Evolutionary conservation across 1,284 basidiomycete species (phyloP).

Genomic region (Taiwanofungus camphoratus): DNA sequence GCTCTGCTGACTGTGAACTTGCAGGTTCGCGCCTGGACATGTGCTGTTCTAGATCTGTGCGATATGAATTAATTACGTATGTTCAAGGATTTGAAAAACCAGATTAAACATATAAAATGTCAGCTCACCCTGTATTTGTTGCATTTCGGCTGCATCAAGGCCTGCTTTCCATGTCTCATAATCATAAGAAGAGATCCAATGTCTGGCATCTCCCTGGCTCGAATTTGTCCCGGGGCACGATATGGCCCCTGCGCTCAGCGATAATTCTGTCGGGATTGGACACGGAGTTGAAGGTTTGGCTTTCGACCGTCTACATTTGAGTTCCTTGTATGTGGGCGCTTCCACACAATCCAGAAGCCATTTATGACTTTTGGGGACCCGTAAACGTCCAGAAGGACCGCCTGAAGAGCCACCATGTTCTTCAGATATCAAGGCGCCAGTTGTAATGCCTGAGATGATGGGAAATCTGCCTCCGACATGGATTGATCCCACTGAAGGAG

Average conservation of each 20-base stretch:
- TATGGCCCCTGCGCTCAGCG: too few relatives aligned
- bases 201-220: too few relatives aligned
- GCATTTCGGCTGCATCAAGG: not conserved
- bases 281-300: not conserved
- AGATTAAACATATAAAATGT: not conserved
- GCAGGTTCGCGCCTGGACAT: not conserved
- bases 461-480: too few relatives aligned
- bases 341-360: constrained; percentile 1
- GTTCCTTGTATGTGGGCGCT: not conserved
- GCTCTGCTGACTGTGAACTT: constrained; percentile 1
- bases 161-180: constrained; percentile 6
- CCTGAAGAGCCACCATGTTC: too few relatives aligned
- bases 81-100: not conserved
- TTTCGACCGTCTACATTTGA: not conserved
- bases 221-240: too few relatives aligned
- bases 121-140: not conserved
- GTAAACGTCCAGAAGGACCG: too few relatives aligned
- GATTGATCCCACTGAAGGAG: too few relatives aligned
- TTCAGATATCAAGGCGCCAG: too few relatives aligned
- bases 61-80: not conserved
- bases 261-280: too few relatives aligned
- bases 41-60: not conserved
- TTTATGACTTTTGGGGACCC: too few relatives aligned
- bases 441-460: too few relatives aligned
- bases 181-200: constrained; percentile 4